Evolutionary conservation across 129 eudicot genomes (phyloP), one percentile per base, ranked within the genome.

Genomic region (Chrysanthemum seticuspe): DNA sequence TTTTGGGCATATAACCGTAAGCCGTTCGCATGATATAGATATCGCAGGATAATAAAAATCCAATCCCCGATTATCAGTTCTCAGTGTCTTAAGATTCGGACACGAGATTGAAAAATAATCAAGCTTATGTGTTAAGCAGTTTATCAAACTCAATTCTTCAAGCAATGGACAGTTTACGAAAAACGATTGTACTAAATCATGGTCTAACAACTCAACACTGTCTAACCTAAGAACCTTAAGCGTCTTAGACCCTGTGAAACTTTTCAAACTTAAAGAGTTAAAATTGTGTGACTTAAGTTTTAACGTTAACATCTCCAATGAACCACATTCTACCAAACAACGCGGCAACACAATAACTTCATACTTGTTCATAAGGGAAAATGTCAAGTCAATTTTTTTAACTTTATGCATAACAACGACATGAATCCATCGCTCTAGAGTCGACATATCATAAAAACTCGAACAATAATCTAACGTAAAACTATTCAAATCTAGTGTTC

Each of bases 141-240:
- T 45, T 12, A 47, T 49, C 27, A 76, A 29, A 76, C 75, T 76
- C 75, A 76, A 59, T 18, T 76, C 80, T 74, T 68, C 75, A 68
- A 68, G 75, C 27, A 68, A 50, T 34, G 62, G 54, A 2, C 68
- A 76, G 5, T 16, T 59, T 68, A 27, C 10, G 0, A 76, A 13
- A 15, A 67, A 76, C 10, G 18, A 7, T 16, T 76, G 19, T 3
- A 76, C 62, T 16, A 2, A 49, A 16, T 68, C 53, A 47, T 12
- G 10, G 3, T 67, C 36, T 23, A 16, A 15, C 18, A 67, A 67
- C 50, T 67, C 14, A 50, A 59, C 31, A 25, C 25, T 11, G 23
- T 76, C 58, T 4, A 76, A 61, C 27, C 68, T 36, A 57, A 76
- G 74, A 57, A 57, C 68, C 74, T 67, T 67, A 47, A 76, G 79